Base-by-base conservation (phyloP, 768 basidiomycete genomes). In the Macrolepiota albuminosa region DNA sequence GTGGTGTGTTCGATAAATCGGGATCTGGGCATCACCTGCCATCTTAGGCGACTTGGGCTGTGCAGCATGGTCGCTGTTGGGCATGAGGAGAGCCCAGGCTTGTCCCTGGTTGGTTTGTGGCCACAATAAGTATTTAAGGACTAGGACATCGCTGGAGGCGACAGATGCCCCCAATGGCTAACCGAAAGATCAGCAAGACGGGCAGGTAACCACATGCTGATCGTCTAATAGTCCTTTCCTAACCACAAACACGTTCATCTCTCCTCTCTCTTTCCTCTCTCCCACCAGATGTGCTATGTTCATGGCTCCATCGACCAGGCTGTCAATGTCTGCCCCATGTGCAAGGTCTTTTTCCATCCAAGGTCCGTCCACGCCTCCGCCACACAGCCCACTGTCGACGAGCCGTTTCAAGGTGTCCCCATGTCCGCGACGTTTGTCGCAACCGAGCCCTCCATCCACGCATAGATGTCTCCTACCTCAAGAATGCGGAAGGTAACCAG, bases 401-500 rank as follows among this genome's bases (percentile, higher is more conserved):
- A 68, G 70, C 61, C 43, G 61, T 62, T 57, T 60, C 63, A 66
- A 92, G 91, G 64, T 93, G 91, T 70, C 90, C 89, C 40, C 91
- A 93, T 71, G 75, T 83, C 61, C 82, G 83, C 54, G 89, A 89
- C 50, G 81, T 86, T 64, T 93, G 91, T 75, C 81, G 84, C 66
- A 92, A 93, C 73, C 82, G 88, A 64, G 73, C 79, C 24, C 73
- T 79, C 53, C 91, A 93, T 72, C 91, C 91, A 54, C 83, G 86
- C 64, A 82, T 84, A 71, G 89, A 92, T 69, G 84, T 93, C 61
- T 79, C 88, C 40, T 89, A 83, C 72, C 80, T 93, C 67, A 91
- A 84, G 79, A 93, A 93, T 69, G 89, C 91, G n/a, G 91, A 93
- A 81, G 89, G 90, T 91, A 68, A 62, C 75, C 75, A 63, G 57